Evolutionary conservation across 2,329 filamentous ascomycete genomes (phyloP).

Genomic region (Penicillium freii): DNA sequence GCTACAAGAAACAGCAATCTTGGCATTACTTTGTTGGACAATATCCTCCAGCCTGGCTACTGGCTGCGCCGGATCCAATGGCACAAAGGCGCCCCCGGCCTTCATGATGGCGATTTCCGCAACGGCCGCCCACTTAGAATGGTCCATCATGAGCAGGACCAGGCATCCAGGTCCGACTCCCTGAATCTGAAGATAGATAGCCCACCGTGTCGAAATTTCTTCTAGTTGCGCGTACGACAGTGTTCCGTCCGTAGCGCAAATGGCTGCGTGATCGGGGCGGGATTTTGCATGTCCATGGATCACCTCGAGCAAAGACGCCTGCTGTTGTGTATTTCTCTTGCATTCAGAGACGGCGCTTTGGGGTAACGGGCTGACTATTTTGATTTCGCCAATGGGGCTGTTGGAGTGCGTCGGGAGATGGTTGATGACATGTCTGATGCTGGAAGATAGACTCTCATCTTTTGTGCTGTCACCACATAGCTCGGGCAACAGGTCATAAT

Average conservation of each 20-base stretch:
- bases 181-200: background rate
- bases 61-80: background rate
- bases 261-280: background rate
- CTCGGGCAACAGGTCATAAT: too few relatives aligned
- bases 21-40: background rate
- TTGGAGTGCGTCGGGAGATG: too few relatives aligned
- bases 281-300: background rate
- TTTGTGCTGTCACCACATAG: too few relatives aligned
- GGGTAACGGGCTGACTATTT: too few relatives aligned
- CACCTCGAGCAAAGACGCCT: constrained; percentile 15
- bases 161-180: background rate
- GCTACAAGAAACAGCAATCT: background rate
- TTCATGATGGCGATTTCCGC: constrained; percentile 4
- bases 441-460: too few relatives aligned
- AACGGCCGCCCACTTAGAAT: background rate
- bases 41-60: background rate
- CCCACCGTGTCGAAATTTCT: background rate
- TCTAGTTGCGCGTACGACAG: constrained; percentile 2
- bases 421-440: too few relatives aligned
- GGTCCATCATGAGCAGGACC: background rate
- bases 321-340: too few relatives aligned
- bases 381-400: too few relatives aligned
- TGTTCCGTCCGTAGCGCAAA: background rate
- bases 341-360: too few relatives aligned
- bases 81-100: constrained; percentile 4